Conservation (phyloP, 345 rosid species). For the Eucalyptus grandis region DNA sequence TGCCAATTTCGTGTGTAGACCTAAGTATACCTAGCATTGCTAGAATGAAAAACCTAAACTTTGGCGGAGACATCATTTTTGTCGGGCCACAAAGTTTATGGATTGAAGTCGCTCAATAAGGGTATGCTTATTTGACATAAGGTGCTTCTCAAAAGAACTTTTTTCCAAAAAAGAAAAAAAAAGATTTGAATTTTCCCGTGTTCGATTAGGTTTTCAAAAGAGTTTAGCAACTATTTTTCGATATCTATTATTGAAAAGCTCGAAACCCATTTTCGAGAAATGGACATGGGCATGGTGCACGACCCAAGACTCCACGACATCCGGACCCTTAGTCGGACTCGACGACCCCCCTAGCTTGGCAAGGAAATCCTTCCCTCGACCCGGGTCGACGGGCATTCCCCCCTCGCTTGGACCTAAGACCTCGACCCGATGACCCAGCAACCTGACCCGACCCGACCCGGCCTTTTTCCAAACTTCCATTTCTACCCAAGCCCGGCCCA, state of each 20-base stretch:
- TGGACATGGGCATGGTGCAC: not conserved
- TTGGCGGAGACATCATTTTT: not conserved
- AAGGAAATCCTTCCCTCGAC: not conserved
- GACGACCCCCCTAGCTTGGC: not conserved
- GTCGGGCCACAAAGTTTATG: not conserved
- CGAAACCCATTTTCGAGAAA: not conserved
- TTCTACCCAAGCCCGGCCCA: not conserved
- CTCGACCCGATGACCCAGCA: not conserved
- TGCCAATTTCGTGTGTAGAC: accelerated
- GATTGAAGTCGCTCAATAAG: not conserved
- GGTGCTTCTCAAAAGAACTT: not conserved
- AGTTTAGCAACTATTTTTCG: accelerated
- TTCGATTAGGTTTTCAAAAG: not conserved
- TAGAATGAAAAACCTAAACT: not conserved
- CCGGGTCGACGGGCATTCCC: not conserved
- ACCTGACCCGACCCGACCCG: not conserved
- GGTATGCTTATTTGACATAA: not conserved
- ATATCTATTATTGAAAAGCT: not conserved
- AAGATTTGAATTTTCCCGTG: not conserved
- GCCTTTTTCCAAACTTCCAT: not conserved
- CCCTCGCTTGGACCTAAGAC: not conserved
- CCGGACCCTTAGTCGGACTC: accelerated
- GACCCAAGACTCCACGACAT: not conserved
- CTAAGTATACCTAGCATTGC: not conserved
- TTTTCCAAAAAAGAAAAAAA: not conserved